These are phyloP conservation scores for Fusarium fujikuroi DNA, from an alignment of 2,329 filamentous ascomycete species.

Conservation along the genomic window DNA sequence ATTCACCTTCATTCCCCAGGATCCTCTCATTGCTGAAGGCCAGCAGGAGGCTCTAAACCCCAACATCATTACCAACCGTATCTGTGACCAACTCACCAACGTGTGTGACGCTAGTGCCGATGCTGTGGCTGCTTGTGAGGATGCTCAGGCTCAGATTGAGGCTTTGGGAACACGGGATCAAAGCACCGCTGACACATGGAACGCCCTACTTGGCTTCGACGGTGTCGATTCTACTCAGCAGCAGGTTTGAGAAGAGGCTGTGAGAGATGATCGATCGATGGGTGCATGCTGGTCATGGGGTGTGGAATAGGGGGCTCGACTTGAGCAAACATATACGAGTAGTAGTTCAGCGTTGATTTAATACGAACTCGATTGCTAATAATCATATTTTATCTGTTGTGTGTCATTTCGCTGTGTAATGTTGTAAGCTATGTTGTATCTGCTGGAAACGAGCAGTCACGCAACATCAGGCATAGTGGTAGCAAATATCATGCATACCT, in stretches of 20 bases:
- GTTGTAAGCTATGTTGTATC: background rate
- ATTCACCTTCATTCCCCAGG: constrained; percentile 75
- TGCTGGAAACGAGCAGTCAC: background rate
- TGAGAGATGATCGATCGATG: constrained; percentile 5
- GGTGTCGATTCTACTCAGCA: constrained; percentile 39
- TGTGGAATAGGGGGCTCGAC: background rate
- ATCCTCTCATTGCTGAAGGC: constrained; percentile 66
- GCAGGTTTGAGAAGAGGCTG: constrained; percentile 26
- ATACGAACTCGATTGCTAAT: constrained; percentile 11
- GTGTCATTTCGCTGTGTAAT: background rate
- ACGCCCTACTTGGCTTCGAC: constrained; percentile 52
- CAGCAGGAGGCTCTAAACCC: constrained; percentile 77
- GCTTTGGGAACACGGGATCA: constrained; percentile 61
- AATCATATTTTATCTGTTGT: background rate
- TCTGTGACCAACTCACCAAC: constrained; percentile 75
- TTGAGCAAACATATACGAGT: constrained; percentile 14
- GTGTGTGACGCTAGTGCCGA: constrained; percentile 71
- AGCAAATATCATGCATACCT: constrained; percentile 7
- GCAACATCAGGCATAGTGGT: background rate
- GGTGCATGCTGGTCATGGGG: constrained; percentile 34
- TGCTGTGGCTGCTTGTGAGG: constrained; percentile 63
- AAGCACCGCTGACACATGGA: constrained; percentile 61
- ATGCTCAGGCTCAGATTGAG: constrained; percentile 63
- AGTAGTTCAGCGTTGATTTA: constrained; percentile 10
- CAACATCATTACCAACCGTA: constrained; percentile 78